Evolutionary conservation across 352 stramenopile genomes (phyloP), one percentile per base, ranked within the genome.

Genomic region (Pythium insidiosum): DNA sequence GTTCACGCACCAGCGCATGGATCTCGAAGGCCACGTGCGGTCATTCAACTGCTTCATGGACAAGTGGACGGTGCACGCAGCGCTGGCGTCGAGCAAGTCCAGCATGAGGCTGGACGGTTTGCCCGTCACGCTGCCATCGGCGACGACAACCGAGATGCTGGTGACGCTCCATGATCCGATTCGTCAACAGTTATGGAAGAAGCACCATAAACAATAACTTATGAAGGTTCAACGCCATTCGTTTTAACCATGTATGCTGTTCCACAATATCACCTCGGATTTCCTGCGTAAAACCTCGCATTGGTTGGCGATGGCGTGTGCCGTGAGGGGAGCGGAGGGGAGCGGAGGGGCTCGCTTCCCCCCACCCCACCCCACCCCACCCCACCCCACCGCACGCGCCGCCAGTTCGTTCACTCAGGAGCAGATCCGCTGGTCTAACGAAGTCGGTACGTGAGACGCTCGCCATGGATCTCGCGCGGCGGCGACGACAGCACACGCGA

Each of bases 11-110:
- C 45, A 68, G 37, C 53, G 38, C 23, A 35, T 85, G 42, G 53
- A 70, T 30, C 20, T 88, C 21, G 53, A 31, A 12, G 75, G 58
- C 6, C 44, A 45, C 6, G 47, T 77, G n/a, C 56, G 59, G 16
- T 64, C 72, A 0, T 88, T 85, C 41, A 88, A 88, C 49, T 58
- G 72, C 7, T 88, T 72, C 41, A 57, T 80, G 58, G 65, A 79
- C 41, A 64, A 75, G 47, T 88, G 75, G 75, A 85, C 53, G 13
- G 19, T 88, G 9, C 55, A 77, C 16, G 65, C 53, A 9, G 36
- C 38, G 5, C 38, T 79, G 9, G 28, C n/a, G n/a, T n/a, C n/a
- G n/a, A n/a, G 18, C 5, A 39, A 48, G 1, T 36, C 48, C 3
- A 43, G 43, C 26, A 31, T 86, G 4, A 30, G 26, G 24, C 56